Evolutionary conservation across 1,139 yeast species (phyloP), one percentile per base, ranked within the genome.

Genomic region (Saccharomycopsis hybrid): DNA sequence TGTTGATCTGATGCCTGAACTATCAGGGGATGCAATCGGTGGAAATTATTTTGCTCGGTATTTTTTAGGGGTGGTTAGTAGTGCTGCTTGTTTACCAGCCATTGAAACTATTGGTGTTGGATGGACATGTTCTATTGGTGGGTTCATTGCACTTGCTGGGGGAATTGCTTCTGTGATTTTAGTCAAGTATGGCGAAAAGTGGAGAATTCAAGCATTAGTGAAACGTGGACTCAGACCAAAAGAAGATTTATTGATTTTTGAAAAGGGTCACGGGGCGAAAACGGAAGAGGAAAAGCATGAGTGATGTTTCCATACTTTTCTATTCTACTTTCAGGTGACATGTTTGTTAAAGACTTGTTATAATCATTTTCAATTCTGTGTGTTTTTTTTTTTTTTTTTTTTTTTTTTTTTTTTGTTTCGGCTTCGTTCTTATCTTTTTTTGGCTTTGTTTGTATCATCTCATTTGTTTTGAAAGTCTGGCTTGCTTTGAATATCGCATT

Each of bases 21-120:
- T 76, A 40, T 70, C 70, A 33, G 78, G 81, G 24, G 80, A 74
- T 57, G 80, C 77, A 1, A 71, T 77, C 42, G 78, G 74, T 0
- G 71, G 76, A 13, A 77, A 77, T 57, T 77, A 77, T 53, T 69
- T 74, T 49, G 63, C 73, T 1, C 61, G 82, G 49, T 77, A 72
- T 56, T 53, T 74, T 2, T 73, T 76, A 3, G 77, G 76, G 13
- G 78, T 78, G 1, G 61, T 77, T 9, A 76, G 76, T 0, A 68
- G 77, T 5, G 79, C 75, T 3, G 67, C 77, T 1, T 71, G 74
- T 48, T 62, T 77, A 43, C 62, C 65, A 11, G 71, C 74, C 47
- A 66, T 77, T 28, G 55, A 74, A 3, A 57, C 60, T 30, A 74
- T 77, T 47, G 82, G 82, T 0, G 65, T 76, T 32, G 82, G 81